These are phyloP conservation scores for Boletus barrowsii DNA, from an alignment of 768 basidiomycete species.

Conservation along the genomic window DNA sequence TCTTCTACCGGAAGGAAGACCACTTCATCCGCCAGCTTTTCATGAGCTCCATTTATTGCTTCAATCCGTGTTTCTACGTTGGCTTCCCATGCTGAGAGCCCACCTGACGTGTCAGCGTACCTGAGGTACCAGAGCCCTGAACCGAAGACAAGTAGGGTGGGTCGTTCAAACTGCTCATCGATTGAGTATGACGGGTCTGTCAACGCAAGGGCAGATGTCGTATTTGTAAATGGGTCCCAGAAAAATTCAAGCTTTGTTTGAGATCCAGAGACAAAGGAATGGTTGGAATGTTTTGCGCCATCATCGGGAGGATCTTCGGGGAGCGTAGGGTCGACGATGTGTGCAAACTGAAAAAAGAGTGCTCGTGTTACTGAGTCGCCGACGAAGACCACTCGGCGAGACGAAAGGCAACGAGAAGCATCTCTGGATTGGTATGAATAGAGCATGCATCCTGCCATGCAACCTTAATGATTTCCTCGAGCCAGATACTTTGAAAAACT, in stretches of 20 bases:
- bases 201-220: slow-evolving; percentile 48
- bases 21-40: slow-evolving; percentile 62
- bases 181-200: slow-evolving; percentile 28
- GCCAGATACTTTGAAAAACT: slow-evolving; percentile 25
- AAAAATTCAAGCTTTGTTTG: slow-evolving; percentile 55
- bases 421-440: slow-evolving; percentile 59
- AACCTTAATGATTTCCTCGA: slow-evolving; percentile 4
- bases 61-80: slow-evolving; percentile 67
- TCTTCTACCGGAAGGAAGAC: slow-evolving; percentile 78
- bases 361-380: slow-evolving; percentile 84
- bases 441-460: slow-evolving; percentile 71
- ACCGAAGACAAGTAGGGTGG: slow-evolving; percentile 77
- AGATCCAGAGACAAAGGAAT: slow-evolving; percentile 44
- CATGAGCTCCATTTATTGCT: slow-evolving; percentile 36
- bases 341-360: slow-evolving; percentile 73
- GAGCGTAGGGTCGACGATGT: slow-evolving; percentile 55
- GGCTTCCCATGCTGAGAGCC: slow-evolving; percentile 73
- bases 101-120: slow-evolving; percentile 67
- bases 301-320: slow-evolving; percentile 52
- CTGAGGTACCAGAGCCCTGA: slow-evolving; percentile 90
- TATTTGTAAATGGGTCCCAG: slow-evolving; percentile 91
- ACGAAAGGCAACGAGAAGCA: slow-evolving; percentile 51
- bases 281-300: slow-evolving; percentile 67
- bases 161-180: slow-evolving; percentile 26
- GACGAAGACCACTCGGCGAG: slow-evolving; percentile 65